These are phyloP conservation scores for Botrytis tulipae DNA, from an alignment of 2,329 filamentous ascomycete species.

Conservation along the genomic window DNA sequence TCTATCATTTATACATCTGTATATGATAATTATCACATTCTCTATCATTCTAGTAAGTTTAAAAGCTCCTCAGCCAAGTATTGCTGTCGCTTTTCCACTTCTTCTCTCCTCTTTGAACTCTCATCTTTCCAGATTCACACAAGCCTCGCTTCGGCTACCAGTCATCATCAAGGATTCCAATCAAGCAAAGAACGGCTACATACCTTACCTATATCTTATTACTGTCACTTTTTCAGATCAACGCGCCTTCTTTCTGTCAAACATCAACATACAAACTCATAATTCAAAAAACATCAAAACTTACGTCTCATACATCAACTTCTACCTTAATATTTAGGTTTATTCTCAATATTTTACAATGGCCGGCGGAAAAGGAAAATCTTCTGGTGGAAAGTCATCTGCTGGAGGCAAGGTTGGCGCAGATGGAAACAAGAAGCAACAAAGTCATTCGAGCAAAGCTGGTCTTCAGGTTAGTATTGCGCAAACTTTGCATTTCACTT, in stretches of 20 bases:
- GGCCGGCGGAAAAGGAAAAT: slow-evolving; percentile 41
- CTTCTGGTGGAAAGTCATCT: slow-evolving; percentile 41
- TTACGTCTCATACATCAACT: slow-evolving; percentile 24
- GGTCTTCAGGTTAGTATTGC: slow-evolving; percentile 40
- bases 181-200: slow-evolving; percentile 20
- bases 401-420: slow-evolving; percentile 41
- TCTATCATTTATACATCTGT: background rate
- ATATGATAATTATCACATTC: background rate
- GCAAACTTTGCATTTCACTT: background rate
- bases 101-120: slow-evolving; percentile 14
- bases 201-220: slow-evolving; percentile 18
- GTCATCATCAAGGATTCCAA: slow-evolving; percentile 17
- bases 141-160: slow-evolving; percentile 22
- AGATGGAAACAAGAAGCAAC: slow-evolving; percentile 40
- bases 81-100: slow-evolving; percentile 18
- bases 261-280: slow-evolving; percentile 21
- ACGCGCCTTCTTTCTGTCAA: slow-evolving; percentile 20
- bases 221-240: slow-evolving; percentile 8
- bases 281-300: slow-evolving; percentile 15
- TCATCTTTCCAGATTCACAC: slow-evolving; percentile 16
- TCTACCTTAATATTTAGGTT: slow-evolving; percentile 15
- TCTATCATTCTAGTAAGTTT: slow-evolving; percentile 8
- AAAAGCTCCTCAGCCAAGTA: background rate
- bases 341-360: slow-evolving; percentile 29
- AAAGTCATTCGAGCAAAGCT: slow-evolving; percentile 41